phyloP scores from a whole-genome alignment of 2,329 filamentous ascomycete genomes.

The Hymenoscyphus scutula region DNA sequence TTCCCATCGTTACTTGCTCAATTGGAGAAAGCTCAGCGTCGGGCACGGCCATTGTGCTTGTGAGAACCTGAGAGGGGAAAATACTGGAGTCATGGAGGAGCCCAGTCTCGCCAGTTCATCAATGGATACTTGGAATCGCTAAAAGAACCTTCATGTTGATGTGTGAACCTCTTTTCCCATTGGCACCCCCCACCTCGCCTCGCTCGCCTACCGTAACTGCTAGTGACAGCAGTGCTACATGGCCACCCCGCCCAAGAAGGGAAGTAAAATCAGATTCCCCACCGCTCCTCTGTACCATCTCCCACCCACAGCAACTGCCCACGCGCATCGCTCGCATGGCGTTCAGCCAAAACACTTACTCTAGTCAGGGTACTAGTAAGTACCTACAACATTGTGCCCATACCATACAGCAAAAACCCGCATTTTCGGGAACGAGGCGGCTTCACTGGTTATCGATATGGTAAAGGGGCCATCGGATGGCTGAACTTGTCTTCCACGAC shows the following conservation, averaged over 20 bases:
- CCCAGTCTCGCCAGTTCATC: neutral
- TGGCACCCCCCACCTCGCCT: neutral
- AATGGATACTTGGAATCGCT: no score
- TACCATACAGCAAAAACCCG: no score
- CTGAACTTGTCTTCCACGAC: neutral
- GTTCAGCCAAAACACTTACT: neutral
- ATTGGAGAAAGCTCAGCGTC: neutral
- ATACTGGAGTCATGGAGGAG: neutral
- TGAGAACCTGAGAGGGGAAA: neutral
- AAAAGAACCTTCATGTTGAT: neutral
- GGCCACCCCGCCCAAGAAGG: neutral
- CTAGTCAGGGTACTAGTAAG: neutral
- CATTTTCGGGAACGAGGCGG: no score
- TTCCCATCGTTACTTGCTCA: neutral
- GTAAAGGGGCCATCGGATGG: no score
- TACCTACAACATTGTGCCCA: neutral
- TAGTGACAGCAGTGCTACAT: no score
- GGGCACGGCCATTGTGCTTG: neutral
- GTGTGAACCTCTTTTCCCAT: no score
- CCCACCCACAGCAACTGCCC: neutral
- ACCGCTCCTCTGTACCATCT: slow-evolving; percentile 3
- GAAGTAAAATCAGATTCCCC: neutral
- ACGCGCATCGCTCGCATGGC: neutral
- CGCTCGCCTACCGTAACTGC: no score
- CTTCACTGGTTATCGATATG: no score